A percentile compares a stretch with the other conserved stretches of the same genome.
These are phyloP conservation scores for Teratosphaeriaceae sp. DNA, from an alignment of 2,329 filamentous ascomycete genomes.

Conservation along the genomic window DNA sequence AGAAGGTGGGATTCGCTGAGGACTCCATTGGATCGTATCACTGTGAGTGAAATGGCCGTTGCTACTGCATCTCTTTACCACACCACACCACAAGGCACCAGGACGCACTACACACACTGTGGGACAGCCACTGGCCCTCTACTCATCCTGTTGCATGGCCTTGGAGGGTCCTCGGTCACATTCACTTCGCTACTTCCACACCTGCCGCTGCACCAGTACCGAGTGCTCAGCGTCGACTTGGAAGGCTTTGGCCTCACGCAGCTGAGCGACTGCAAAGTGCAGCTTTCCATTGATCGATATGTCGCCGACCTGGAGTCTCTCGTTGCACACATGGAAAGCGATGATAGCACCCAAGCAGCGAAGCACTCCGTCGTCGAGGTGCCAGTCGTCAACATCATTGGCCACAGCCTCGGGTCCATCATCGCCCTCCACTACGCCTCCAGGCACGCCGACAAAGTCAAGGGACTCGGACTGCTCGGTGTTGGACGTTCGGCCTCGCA, in stretches of 20 bases:
- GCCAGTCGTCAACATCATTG: constrained; percentile 9
- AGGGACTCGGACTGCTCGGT: constrained; percentile 20
- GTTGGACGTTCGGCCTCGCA: constrained; percentile 10
- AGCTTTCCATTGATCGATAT: constrained; percentile 7
- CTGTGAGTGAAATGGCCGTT: too few species aligned
- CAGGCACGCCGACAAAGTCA: constrained; percentile 17
- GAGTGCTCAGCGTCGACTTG: constrained; percentile 8
- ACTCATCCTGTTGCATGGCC: constrained; percentile 9
- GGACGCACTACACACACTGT: constrained; percentile 3
- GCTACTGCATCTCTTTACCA: too few species aligned
- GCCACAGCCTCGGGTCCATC: constrained; percentile 10
- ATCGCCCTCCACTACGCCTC: constrained; percentile 11
- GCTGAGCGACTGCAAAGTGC: not conserved
- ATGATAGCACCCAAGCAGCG: not conserved
- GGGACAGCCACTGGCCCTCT: constrained; percentile 3
- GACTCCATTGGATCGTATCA: too few species aligned
- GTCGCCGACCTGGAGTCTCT: constrained; percentile 11
- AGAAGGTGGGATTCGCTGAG: too few species aligned
- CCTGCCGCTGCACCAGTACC: constrained; percentile 3
- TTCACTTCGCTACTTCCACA: constrained; percentile 8
- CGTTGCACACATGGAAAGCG: constrained; percentile 8
- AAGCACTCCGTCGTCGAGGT: too few species aligned
- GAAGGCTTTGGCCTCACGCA: constrained; percentile 9
- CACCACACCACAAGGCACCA: too few species aligned
- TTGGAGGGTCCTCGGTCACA: constrained; percentile 8